Evolutionary conservation across 768 basidiomycete genomes (phyloP), one percentile per base, ranked within the genome.

Genomic region (Mycena haematopus): DNA sequence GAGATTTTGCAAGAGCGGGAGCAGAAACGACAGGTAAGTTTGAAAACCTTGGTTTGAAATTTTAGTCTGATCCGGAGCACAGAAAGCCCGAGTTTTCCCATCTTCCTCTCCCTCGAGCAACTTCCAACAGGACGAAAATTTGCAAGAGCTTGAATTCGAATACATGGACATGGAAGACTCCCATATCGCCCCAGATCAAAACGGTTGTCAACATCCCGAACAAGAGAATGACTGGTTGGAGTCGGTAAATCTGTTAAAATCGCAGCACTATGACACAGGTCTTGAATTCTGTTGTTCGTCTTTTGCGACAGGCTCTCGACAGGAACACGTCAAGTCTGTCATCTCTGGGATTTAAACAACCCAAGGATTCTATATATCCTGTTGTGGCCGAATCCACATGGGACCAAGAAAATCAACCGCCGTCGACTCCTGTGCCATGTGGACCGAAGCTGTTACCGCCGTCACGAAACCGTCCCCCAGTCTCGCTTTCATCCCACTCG

Each of bases 1-100:
- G 60, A 63, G 21, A 19, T 13, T 13, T 27, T 9, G 8, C 22
- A 31, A 35, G 49, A 27, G n/a, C 40, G 31, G 24, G 42, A 46
- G 25, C 24, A n/a, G 22, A 65, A 60, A 27, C 63, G 58, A 2
- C 58, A 60, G 58, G 63, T 13, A 46, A 22, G 63, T 11, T 42
- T 13, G 0, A 8, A 22, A 21, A 3, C 2, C 38, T 22, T 40
- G 5, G 22, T 14, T 51, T 38, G 29, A 9, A 9, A 5, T 14
- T 19, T 40, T 14, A 21, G 11, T 25, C 38, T 50, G 14, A 59
- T 22, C 6, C 27, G 17, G 13, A n/a, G 15, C 21, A 29, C 24
- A 64, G 63, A 64, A 59, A 46, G 50, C 8, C 19, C 50, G 9
- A 33, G 15, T 21, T 10, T 11, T 21, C 27, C 58, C 9, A 13